Evolutionary conservation across 257 asterid genomes (phyloP).

Genomic region (Fraxinus pennsylvanica): DNA sequence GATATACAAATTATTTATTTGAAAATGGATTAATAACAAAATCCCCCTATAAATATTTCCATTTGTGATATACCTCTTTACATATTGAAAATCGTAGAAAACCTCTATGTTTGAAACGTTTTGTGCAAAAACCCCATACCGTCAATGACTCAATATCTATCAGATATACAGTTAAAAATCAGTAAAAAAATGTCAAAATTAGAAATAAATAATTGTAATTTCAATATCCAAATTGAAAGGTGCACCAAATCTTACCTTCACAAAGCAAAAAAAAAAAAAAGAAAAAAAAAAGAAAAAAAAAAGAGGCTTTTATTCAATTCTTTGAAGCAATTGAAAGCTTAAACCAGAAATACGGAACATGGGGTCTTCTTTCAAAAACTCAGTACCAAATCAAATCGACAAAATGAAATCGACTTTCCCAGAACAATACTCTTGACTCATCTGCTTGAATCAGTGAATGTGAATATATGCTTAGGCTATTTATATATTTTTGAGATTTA

Average conservation of each 20-base stretch:
- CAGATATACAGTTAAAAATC: too few species aligned
- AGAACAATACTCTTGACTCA: conserved; percentile 12
- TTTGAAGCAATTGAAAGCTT: conserved; percentile 20
- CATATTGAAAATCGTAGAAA: too few species aligned
- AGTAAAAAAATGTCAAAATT: too few species aligned
- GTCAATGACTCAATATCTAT: too few species aligned
- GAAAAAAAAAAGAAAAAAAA: neutral
- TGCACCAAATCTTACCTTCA: conserved; percentile 24
- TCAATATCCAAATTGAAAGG: neutral
- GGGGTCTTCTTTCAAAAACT: conserved; percentile 36
- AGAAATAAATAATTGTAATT: too few species aligned
- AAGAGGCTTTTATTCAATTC: neutral
- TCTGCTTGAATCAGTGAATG: conserved; percentile 2
- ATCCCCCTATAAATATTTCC: too few species aligned
- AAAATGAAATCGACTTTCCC: conserved; percentile 34
- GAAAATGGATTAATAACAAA: too few species aligned
- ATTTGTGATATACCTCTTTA: too few species aligned
- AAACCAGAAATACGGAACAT: conserved; percentile 47
- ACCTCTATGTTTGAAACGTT: too few species aligned
- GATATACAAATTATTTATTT: too few species aligned
- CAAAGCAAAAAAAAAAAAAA: neutral
- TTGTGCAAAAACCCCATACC: too few species aligned
- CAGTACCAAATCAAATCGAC: conserved; percentile 26
- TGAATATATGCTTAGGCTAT: neutral
- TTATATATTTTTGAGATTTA: neutral